Percentiles rank a stretch among this genome's conserved stretches.
These are phyloP conservation scores for Rosa persica DNA, from an alignment of 306 rosid genomes.

Conservation along the genomic window DNA sequence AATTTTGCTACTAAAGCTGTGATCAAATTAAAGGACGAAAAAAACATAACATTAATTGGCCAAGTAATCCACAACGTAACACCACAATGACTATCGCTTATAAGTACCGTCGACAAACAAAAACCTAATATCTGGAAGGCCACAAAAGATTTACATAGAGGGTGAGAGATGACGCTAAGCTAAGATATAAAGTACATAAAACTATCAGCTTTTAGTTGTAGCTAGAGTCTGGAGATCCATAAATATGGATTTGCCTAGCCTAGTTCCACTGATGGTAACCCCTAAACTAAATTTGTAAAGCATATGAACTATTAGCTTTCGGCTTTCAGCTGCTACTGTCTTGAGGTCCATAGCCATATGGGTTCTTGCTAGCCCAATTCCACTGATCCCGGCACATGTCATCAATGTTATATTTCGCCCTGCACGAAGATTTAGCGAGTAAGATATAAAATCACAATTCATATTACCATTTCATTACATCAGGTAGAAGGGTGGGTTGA, in stretches of 20 bases:
- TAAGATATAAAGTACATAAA: conserved; percentile 11
- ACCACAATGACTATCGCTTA: conserved; percentile 27
- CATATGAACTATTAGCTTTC: conserved; percentile 18
- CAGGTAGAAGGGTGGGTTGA: no score
- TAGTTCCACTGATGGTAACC: conserved; percentile 66
- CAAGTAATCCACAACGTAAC: conserved; percentile 35
- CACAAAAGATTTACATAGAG: conserved; percentile 30
- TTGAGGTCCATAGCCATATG: conserved; percentile 73
- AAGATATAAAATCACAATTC: not conserved
- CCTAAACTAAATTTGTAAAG: conserved; percentile 9
- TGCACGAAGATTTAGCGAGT: conserved; percentile 35
- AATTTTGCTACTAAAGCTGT: not conserved
- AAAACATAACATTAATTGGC: conserved; percentile 28
- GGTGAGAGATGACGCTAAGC: conserved; percentile 20
- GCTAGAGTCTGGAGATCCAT: conserved; percentile 44
- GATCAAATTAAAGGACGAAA: not conserved
- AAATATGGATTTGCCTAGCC: conserved; percentile 79
- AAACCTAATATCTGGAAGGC: conserved; percentile 37
- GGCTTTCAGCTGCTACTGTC: conserved; percentile 25
- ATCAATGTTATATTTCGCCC: conserved; percentile 80
- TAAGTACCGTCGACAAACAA: conserved; percentile 10
- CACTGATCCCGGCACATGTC: conserved; percentile 99
- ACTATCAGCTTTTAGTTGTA: conserved; percentile 25
- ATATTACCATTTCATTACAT: not conserved
- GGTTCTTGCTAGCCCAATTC: conserved; percentile 99